Evolutionary conservation across 1,284 basidiomycete species (phyloP).

Genomic region (Trametes polyzona): DNA sequence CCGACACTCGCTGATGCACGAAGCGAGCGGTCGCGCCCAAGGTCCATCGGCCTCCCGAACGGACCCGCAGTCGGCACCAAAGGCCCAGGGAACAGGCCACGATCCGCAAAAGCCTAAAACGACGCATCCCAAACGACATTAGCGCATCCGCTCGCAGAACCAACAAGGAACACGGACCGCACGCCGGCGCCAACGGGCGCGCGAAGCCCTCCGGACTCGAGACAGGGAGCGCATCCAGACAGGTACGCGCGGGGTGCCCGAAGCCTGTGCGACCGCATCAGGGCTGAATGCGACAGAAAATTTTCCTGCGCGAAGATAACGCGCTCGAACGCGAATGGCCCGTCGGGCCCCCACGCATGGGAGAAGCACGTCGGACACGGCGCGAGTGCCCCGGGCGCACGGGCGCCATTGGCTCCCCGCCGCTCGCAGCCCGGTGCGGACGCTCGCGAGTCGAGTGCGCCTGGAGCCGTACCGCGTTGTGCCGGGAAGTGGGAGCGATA

Average conservation of each 20-base stretch:
- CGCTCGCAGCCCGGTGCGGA: not conserved
- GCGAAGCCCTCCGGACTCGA: constrained; percentile 6
- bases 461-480: too few relatives aligned
- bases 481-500: not conserved
- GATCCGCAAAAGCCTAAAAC: constrained; percentile 22
- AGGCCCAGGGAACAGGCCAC: constrained; percentile 13
- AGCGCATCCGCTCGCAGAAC: too few relatives aligned
- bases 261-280: not conserved
- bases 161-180: constrained; percentile 14
- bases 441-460: too few relatives aligned
- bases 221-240: too few relatives aligned
- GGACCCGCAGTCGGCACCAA: not conserved
- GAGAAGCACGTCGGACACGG: constrained; percentile 12
- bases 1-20: not conserved
- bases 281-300: not conserved
- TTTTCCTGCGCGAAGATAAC: constrained; percentile 3
- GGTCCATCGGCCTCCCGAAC: not conserved
- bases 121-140: too few relatives aligned
- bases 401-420: constrained; percentile 10
- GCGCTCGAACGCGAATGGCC: not conserved
- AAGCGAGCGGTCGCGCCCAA: not conserved
- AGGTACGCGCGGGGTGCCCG: constrained; percentile 9
- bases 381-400: constrained; percentile 10
- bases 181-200: constrained; percentile 5
- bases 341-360: not conserved